phyloP scores from a whole-genome alignment of 192 early-diverging fungal species.

The Chytriomyces sp. region DNA sequence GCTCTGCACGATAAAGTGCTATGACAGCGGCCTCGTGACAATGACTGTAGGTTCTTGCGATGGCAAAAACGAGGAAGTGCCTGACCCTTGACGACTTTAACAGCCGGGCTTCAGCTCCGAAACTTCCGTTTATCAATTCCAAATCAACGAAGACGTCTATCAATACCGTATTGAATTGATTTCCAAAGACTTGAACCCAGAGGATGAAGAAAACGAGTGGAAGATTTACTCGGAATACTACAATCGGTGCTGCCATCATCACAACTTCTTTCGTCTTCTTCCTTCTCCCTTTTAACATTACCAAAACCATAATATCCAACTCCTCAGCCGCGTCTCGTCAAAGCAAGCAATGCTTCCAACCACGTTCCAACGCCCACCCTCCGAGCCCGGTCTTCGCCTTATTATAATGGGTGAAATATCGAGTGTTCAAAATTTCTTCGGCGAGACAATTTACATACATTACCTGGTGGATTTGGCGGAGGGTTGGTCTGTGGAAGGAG shows the following conservation, averaged over 20 bases:
- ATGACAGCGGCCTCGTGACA: conserved; percentile 44
- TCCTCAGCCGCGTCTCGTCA: not conserved
- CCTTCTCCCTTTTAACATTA: not conserved
- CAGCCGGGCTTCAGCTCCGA: conserved; percentile 21
- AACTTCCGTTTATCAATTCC: conserved; percentile 32
- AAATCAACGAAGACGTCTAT: conserved; percentile 39
- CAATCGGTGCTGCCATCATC: conserved; percentile 22
- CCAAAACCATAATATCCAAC: not conserved
- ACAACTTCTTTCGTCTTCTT: not conserved
- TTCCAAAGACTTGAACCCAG: conserved; percentile 26
- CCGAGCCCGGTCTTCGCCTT: conserved; percentile 19
- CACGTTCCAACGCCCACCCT: conserved; percentile 26
- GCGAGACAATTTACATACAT: conserved; percentile 28
- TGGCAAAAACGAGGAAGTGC: not conserved
- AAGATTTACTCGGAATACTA: conserved; percentile 42
- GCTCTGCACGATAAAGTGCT: conserved; percentile 50
- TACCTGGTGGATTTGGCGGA: conserved; percentile 35
- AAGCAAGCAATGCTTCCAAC: conserved; percentile 20
- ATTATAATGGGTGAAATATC: conserved; percentile 32
- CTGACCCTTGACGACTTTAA: not conserved
- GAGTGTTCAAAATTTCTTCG: conserved; percentile 19
- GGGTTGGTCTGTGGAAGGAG: conserved; percentile 34
- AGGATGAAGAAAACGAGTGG: conserved; percentile 42
- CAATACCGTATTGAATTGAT: conserved; percentile 41
- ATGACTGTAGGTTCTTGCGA: conserved; percentile 40